phyloP scores from a whole-genome alignment of 176 grass and related monocot genomes.

The Triticum urartu region DNA sequence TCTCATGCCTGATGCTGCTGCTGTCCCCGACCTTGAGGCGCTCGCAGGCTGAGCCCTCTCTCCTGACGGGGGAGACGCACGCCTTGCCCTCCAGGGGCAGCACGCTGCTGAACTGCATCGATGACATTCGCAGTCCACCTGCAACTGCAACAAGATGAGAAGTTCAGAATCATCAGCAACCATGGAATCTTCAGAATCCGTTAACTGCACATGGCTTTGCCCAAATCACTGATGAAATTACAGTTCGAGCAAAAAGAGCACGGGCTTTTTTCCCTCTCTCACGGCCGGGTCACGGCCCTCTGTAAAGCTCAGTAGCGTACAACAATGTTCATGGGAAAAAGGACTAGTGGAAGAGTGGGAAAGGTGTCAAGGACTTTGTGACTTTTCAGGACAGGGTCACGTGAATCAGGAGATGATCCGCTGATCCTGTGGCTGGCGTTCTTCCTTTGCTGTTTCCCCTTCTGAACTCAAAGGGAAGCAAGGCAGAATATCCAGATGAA shows the following conservation, averaged over 20 bases:
- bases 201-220: neutral
- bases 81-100: slow-evolving; percentile 54
- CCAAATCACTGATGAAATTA: neutral
- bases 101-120: slow-evolving; percentile 67
- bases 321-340: slow-evolving; percentile 28
- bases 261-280: neutral
- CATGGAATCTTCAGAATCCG: neutral
- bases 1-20: slow-evolving; percentile 37
- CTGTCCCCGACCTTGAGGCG: slow-evolving; percentile 35
- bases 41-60: neutral
- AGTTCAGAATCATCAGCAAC: neutral
- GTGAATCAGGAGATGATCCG: slow-evolving; percentile 28
- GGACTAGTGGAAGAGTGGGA: slow-evolving; percentile 24
- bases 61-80: slow-evolving; percentile 46
- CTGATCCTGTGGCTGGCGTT: neutral
- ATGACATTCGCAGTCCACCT: slow-evolving; percentile 33
- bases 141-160: neutral
- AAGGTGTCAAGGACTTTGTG: slow-evolving; percentile 9
- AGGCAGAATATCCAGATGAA: neutral
- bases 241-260: neutral
- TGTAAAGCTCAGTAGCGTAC: neutral
- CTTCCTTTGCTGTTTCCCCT: neutral
- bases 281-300: no score
- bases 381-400: slow-evolving; percentile 24
- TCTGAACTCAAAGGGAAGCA: slow-evolving; percentile 9